A percentile compares a stretch with the other conserved stretches of the same genome.
Conservation (phyloP, 441 rosid genomes). For the Erodium moschatum region DNA sequence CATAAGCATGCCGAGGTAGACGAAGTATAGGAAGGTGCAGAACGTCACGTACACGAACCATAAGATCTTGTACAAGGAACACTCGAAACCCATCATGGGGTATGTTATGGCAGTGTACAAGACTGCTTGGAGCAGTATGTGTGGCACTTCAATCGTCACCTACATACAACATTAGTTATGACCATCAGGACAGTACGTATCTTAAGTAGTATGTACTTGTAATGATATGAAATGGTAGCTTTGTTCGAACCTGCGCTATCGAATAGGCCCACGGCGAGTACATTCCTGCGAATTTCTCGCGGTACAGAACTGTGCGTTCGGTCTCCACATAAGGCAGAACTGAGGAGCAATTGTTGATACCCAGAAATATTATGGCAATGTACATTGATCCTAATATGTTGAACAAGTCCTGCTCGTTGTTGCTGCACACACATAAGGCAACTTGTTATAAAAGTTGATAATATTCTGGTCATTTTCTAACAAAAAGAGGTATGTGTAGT, state of each 20-base stretch:
- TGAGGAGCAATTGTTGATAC: slow-evolving; percentile 47
- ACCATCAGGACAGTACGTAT: too few species aligned
- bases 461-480: too few species aligned
- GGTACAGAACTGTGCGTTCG: slow-evolving; percentile 44
- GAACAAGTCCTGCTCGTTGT: slow-evolving; percentile 52
- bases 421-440: slow-evolving; percentile 21
- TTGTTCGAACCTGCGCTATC: slow-evolving; percentile 39
- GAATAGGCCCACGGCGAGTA: slow-evolving; percentile 48
- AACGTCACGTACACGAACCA: slow-evolving; percentile 38
- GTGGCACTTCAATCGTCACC: slow-evolving; percentile 44
- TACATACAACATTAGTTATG: slow-evolving; percentile 9
- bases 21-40: slow-evolving; percentile 40
- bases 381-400: slow-evolving; percentile 46
- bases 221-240: too few species aligned
- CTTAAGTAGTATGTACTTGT: background rate
- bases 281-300: slow-evolving; percentile 56
- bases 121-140: slow-evolving; percentile 26
- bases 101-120: slow-evolving; percentile 32
- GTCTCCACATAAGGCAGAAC: slow-evolving; percentile 40
- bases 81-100: slow-evolving; percentile 36
- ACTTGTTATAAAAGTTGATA: too few species aligned
- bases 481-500: too few species aligned
- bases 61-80: slow-evolving; percentile 31
- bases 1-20: slow-evolving; percentile 45
- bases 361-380: slow-evolving; percentile 35